Conservation (phyloP, 1,139 yeast genomes). For the Pneumocystis canis region DNA sequence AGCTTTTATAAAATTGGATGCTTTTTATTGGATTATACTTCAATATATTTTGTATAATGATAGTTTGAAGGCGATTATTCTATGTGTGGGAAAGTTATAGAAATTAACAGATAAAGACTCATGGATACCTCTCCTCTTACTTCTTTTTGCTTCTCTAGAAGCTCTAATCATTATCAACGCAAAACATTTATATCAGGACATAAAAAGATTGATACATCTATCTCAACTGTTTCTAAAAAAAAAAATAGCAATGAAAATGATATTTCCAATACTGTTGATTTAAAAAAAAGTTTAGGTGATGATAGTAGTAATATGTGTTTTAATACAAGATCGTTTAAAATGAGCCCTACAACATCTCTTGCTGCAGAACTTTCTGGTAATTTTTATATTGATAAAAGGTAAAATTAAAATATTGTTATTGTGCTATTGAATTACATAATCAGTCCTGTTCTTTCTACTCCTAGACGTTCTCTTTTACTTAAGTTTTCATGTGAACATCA, state of each 20-base stretch:
- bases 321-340: background rate
- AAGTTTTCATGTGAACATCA: constrained; percentile 17
- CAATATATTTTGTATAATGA: background rate
- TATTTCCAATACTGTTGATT: background rate
- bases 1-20: background rate
- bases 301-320: background rate
- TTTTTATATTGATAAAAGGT: constrained; percentile 5
- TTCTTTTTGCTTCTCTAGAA: background rate
- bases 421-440: background rate
- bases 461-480: constrained; percentile 23
- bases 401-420: background rate
- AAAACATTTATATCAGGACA: background rate
- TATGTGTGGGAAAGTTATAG: background rate
- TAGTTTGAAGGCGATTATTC: background rate
- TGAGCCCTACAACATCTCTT: constrained; percentile 6
- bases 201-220: background rate
- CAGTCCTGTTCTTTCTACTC: constrained; percentile 24
- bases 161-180: background rate
- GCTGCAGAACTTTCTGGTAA: constrained; percentile 7
- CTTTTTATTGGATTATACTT: background rate
- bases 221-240: background rate
- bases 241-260: background rate
- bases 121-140: background rate
- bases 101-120: background rate
- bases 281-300: background rate